Conservation (phyloP, 2,329 filamentous ascomycete species). For the Fusarium xyrophilum region DNA sequence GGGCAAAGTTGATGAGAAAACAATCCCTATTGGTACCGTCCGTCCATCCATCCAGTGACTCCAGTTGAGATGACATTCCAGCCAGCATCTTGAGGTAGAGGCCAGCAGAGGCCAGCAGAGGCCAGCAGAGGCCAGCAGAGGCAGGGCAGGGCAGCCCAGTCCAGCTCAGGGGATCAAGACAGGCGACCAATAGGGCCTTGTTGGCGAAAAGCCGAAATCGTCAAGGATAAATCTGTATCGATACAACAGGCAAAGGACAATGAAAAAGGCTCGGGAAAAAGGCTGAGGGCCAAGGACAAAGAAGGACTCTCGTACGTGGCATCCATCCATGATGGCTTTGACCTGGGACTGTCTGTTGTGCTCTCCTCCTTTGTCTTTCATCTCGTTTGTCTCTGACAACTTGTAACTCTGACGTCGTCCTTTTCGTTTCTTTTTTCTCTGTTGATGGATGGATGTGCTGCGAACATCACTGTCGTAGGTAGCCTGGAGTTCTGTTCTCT, state of each 20-base stretch:
- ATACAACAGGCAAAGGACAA: neutral
- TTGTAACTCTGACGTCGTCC: conserved; percentile 8
- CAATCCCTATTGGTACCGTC: conserved; percentile 1
- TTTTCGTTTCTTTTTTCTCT: conserved; percentile 3
- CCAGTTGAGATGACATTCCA: conserved; percentile 23
- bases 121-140: conserved; percentile 21
- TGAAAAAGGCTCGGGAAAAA: neutral
- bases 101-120: conserved; percentile 29
- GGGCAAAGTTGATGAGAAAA: conserved; percentile 14
- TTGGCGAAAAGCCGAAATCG: neutral
- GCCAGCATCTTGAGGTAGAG: neutral
- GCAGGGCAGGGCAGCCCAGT: neutral
- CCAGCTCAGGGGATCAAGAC: neutral
- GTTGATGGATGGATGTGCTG: neutral
- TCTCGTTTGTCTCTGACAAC: conserved; percentile 11
- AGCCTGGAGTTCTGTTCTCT: no score
- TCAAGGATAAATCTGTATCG: neutral
- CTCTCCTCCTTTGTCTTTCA: conserved; percentile 22
- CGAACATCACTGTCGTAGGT: conserved; percentile 28
- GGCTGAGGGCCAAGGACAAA: neutral
- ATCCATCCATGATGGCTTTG: conserved; percentile 1
- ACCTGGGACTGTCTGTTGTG: conserved; percentile 7
- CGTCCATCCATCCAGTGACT: neutral
- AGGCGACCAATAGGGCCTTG: neutral
- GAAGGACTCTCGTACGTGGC: neutral